Percentiles rank a stretch among this genome's conserved stretches.
Evolutionary conservation across 331 rosid species (phyloP).

Genomic region (Cydonia oblonga): DNA sequence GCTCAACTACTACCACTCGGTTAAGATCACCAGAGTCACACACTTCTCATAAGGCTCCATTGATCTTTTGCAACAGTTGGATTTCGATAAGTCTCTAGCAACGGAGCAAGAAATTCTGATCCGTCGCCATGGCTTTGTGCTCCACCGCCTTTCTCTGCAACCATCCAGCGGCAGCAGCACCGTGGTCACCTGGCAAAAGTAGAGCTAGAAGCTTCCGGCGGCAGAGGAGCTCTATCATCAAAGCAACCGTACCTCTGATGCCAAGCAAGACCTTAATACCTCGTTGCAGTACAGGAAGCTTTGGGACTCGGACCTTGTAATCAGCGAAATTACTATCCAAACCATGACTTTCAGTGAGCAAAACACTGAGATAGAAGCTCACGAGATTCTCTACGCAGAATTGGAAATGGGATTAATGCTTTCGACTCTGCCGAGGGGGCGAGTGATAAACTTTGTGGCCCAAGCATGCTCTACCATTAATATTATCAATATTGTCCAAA

Average conservation of each 20-base stretch:
- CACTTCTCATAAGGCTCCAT: not conserved
- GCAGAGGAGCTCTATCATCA: not conserved
- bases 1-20: not conserved
- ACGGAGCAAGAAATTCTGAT: not conserved
- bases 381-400: constrained; percentile 62
- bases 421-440: constrained; percentile 70
- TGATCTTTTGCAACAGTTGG: not conserved
- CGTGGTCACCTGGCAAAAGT: not conserved
- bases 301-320: constrained; percentile 71
- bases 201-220: constrained; percentile 6
- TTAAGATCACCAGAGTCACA: not conserved
- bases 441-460: too few species aligned
- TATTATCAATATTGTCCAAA: too few species aligned
- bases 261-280: constrained; percentile 15
- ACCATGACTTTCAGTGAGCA: constrained; percentile 96
- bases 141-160: constrained; percentile 16
- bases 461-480: too few species aligned
- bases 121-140: constrained; percentile 26
- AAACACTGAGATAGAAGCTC: constrained; percentile 80
- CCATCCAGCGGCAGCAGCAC: not conserved
- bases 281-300: constrained; percentile 52
- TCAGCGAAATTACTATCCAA: constrained; percentile 76
- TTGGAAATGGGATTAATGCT: constrained; percentile 60
- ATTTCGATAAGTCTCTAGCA: constrained; percentile 6
- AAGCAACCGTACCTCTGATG: constrained; percentile 14